Percentiles rank a stretch among this genome's conserved stretches.
Conservation (phyloP, 108 stramenopile species). For the Parietichytrium sp. region DNA sequence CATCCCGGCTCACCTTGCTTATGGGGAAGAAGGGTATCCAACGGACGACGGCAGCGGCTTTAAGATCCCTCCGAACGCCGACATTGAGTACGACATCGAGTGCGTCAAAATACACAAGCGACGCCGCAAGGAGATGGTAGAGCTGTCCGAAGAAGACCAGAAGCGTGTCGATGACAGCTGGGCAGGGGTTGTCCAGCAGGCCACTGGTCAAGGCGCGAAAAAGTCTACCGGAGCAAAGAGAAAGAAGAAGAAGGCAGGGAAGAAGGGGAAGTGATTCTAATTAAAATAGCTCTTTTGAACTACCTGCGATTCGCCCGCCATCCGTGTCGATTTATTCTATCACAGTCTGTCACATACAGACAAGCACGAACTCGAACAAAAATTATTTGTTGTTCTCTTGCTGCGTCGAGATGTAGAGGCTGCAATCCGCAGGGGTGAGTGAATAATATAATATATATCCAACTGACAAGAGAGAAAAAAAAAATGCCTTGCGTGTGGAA, state of each 20-base stretch:
- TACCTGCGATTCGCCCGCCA: too few relatives aligned
- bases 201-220: neutral
- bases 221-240: neutral
- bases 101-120: neutral
- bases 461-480: too few relatives aligned
- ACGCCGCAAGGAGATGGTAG: neutral
- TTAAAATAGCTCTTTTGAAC: too few relatives aligned
- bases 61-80: neutral
- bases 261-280: constrained; percentile 8
- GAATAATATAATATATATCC: too few relatives aligned
- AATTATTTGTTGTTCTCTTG: too few relatives aligned
- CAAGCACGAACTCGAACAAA: too few relatives aligned
- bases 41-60: neutral
- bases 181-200: neutral
- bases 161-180: neutral
- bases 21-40: constrained; percentile 5
- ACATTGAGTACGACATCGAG: neutral
- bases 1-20: too few relatives aligned
- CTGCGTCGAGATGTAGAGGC: too few relatives aligned
- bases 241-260: neutral
- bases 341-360: too few relatives aligned
- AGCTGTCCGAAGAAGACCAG: constrained; percentile 10
- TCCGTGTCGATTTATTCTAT: too few relatives aligned
- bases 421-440: too few relatives aligned
- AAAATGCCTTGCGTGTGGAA: too few relatives aligned